Base-by-base conservation (phyloP, 257 asterid species). In the Pogostemon cablin region DNA sequence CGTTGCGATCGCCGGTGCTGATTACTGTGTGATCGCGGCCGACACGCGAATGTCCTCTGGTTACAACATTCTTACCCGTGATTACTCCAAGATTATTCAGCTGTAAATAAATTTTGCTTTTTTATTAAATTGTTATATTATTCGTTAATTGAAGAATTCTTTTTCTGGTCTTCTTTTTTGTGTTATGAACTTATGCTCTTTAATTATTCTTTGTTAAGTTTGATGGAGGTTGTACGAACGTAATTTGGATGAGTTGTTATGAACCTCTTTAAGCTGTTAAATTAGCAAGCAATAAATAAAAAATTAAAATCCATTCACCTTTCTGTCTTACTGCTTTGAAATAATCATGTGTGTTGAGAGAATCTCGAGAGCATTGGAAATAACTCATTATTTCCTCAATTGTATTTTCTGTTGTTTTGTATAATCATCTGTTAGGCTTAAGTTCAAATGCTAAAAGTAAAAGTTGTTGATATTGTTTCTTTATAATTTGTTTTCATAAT, bases 31-130 rank as follows among this genome's bases (percentile, higher is more conserved):
- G 75, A 80, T 93, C 77, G 98, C 98, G 49, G 91, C 95, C 40
- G 96, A 93, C 77, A 93, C 96, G 81, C 89, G 98, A 50, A 82
- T 90, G 95, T 88, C 97, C 72, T 84, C 89, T 12, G 98, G 96
- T 67, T 85, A 82, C 81, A 85, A 71, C 62, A 85, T 85, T 76
- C 97, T 93, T 56, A 88, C 97, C 67, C 97, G 98, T 65, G 96
- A 93, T 78, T 90, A 90, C 89, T 93, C 98, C 84, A 93, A 93
- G 79, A 90, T 93, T 63, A 69, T 75, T 75, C 87, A 87, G 72
- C 88, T 90, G 98, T 93, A 87, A 75, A 6, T 44, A 39, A 52
- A 25, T 3, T 52, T 40, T 72, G 20, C 15, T 42, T 42, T 47
- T 55, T 43, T 35, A 20, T 55, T 7, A 11, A 11, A 7, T 65